Evolutionary conservation across 75 land plant species (phyloP).

Genomic region (Cryptomeria japonica): DNA sequence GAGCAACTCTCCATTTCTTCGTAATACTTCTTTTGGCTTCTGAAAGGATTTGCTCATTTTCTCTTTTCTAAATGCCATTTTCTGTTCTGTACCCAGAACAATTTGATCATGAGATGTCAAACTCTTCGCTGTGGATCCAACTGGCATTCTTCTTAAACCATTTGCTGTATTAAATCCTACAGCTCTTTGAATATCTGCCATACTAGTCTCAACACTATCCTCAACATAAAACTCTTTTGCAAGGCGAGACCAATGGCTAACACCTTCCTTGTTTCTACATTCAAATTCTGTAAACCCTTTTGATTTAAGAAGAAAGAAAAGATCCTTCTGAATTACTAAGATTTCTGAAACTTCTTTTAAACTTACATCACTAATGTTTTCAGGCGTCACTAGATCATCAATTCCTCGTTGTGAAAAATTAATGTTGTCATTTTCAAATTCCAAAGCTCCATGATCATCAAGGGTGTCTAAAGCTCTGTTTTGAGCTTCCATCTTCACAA

Average conservation of each 20-base stretch:
- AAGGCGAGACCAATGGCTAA: conserved; percentile 7
- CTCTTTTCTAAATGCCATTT: conserved; percentile 18
- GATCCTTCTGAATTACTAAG: conserved; percentile 22
- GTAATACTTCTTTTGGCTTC: conserved; percentile 59
- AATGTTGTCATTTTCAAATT: neutral
- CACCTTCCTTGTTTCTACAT: neutral
- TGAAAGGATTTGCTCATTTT: conserved; percentile 26
- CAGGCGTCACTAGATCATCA: conserved; percentile 9
- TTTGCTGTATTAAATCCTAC: neutral
- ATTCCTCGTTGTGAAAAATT: neutral
- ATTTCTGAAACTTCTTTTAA: conserved; percentile 26
- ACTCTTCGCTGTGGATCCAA: conserved; percentile 3
- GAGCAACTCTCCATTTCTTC: conserved; percentile 79
- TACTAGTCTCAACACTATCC: neutral
- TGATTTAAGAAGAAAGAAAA: conserved; percentile 19
- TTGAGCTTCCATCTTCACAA: neutral
- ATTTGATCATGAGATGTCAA: conserved; percentile 14
- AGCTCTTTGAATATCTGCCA: neutral
- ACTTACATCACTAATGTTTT: conserved; percentile 15
- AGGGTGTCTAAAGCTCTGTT: neutral
- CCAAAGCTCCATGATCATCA: neutral
- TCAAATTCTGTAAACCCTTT: conserved; percentile 24
- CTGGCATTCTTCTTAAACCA: conserved; percentile 11
- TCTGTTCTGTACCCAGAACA: conserved; percentile 22
- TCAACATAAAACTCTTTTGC: neutral